Conservation (phyloP, 768 basidiomycete species). For the Gloeophyllum trabeum region DNA sequence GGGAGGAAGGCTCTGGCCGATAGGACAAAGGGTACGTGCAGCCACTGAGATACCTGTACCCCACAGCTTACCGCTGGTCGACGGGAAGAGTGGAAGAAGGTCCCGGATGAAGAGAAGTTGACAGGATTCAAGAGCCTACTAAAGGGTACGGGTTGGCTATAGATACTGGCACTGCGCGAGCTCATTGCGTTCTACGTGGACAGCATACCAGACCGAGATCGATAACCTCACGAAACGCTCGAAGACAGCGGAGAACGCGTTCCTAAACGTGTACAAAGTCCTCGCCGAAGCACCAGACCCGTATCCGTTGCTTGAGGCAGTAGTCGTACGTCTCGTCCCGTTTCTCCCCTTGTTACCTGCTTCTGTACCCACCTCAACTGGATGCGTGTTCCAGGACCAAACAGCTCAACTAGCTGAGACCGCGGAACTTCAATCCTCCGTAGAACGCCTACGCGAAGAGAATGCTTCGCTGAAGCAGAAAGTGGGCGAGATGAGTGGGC, state of each 20-base stretch:
- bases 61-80: too few relatives aligned
- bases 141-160: conserved; percentile 43
- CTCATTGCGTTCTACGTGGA: not conserved
- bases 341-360: not conserved
- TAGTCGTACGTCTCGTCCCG: conserved; percentile 46
- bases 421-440: conserved; percentile 60
- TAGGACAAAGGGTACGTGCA: conserved; percentile 79
- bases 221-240: conserved; percentile 90
- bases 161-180: not conserved
- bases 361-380: not conserved
- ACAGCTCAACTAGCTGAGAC: conserved; percentile 85
- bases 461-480: conserved; percentile 70
- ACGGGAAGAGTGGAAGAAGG: conserved; percentile 95
- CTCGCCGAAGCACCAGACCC: conserved; percentile 96
- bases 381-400: too few relatives aligned
- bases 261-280: conserved; percentile 94
- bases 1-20: conserved; percentile 92
- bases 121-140: conserved; percentile 83
- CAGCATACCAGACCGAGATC: conserved; percentile 95
- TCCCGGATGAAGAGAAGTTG: conserved; percentile 82
- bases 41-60: too few relatives aligned
- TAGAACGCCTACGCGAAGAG: conserved; percentile 67
- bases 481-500: conserved; percentile 45
- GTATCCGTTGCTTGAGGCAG: conserved; percentile 90
- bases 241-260: conserved; percentile 88